Base-by-base conservation (phyloP, 805 yeast species). In the Wickerhamiella australiensis region DNA sequence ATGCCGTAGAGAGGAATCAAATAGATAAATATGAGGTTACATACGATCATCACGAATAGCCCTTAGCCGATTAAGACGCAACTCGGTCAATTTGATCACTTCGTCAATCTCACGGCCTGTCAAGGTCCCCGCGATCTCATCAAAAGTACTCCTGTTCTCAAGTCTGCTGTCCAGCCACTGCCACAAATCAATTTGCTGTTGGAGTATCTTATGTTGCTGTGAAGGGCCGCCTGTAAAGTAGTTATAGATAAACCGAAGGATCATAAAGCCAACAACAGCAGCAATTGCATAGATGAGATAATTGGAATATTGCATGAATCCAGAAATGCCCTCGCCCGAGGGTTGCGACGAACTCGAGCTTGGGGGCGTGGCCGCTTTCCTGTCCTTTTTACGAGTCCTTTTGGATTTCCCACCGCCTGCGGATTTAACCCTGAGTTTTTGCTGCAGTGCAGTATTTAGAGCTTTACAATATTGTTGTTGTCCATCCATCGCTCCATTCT, bases 401-500 rank as follows among this genome's bases (percentile, higher is more conserved):
- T 44, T 53, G 43, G 43, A 47, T 50, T 53, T 56, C 41, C 41
- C 29, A 20, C 46, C 42, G 20, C 52, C 43, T 20, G 41, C 46
- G 37, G 40, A 29, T 27, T 48, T 54, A 50, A 22, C 46, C 43
- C 51, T 48, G 51, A 54, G 43, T 47, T 62, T 64, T 11, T 46
- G 52, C 40, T 62, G 55, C 17, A 79, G 60, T 33, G 67, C 68
- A 3, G 59, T 66, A 0, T 72, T 57, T 38, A 83, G 64, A 9
- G 71, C 74, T 46, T 70, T 71, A 11, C 83, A 75, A 2, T 79
- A 80, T 4, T 76, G 73, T 42, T 72, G 69, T 63, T 87, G 96
- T 0, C 98, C 98, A 29, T 79, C 77, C 42, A 72, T 68, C 12
- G 95, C 80, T 50, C 88, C 88, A 54, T 79, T 81, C 61, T 92